These are phyloP conservation scores for Takashimella tepidaria DNA, from an alignment of 1,284 basidiomycete genomes.

Conservation along the genomic window DNA sequence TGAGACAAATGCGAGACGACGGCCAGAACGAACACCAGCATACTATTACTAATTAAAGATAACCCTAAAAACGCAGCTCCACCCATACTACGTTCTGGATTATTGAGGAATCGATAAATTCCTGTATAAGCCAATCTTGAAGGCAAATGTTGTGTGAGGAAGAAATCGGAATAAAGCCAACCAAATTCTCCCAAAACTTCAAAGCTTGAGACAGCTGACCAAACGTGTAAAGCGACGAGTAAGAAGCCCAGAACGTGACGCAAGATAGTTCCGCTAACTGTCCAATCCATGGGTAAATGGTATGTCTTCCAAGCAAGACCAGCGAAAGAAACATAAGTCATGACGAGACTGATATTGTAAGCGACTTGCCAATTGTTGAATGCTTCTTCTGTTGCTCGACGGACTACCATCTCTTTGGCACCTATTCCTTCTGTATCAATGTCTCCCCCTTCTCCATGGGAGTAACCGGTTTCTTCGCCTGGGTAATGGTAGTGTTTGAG, in stretches of 20 bases:
- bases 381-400: slow-evolving; percentile 78
- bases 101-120: slow-evolving; percentile 94
- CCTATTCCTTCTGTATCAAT: slow-evolving; percentile 53
- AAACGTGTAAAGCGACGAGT: slow-evolving; percentile 80
- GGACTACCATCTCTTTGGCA: slow-evolving; percentile 49
- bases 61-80: slow-evolving; percentile 93
- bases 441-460: slow-evolving; percentile 17
- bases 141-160: slow-evolving; percentile 84
- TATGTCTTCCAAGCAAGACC: slow-evolving; percentile 85
- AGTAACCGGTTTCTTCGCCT: slow-evolving; percentile 19
- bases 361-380: slow-evolving; percentile 92
- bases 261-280: slow-evolving; percentile 79
- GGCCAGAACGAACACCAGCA: slow-evolving; percentile 77
- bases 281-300: slow-evolving; percentile 73
- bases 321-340: slow-evolving; percentile 84
- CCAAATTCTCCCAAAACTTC: slow-evolving; percentile 90
- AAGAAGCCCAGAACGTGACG: slow-evolving; percentile 81
- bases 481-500: slow-evolving; percentile 86
- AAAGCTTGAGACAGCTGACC: slow-evolving; percentile 85
- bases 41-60: slow-evolving; percentile 82
- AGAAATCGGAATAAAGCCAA: slow-evolving; percentile 99
- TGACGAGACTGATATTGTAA: slow-evolving; percentile 87
- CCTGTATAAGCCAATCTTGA: slow-evolving; percentile 89
- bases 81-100: slow-evolving; percentile 87
- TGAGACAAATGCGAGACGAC: slow-evolving; percentile 76